phyloP scores from a whole-genome alignment of 345 rosid genomes.

The Trapa bicornis region DNA sequence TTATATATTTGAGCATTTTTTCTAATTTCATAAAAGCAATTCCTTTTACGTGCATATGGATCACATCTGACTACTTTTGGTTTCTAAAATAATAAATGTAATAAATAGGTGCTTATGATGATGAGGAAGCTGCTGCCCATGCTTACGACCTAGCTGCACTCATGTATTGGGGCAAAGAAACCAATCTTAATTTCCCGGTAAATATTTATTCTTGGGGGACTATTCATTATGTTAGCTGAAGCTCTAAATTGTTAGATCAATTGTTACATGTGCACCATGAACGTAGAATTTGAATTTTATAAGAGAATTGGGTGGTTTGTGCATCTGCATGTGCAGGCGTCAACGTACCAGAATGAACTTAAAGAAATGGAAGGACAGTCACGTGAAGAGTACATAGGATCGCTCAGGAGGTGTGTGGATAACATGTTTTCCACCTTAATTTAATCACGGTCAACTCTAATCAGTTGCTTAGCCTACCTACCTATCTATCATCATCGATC shows the following conservation, averaged over 20 bases:
- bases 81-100: not conserved
- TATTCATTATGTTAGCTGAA: too few species aligned
- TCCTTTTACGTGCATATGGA: too few species aligned
- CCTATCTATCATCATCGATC: too few species aligned
- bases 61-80: too few species aligned
- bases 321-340: constrained; percentile 21
- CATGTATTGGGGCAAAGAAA: constrained; percentile 84
- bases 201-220: not conserved
- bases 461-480: too few species aligned
- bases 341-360: constrained; percentile 43
- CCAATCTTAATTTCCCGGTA: constrained; percentile 88
- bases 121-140: constrained; percentile 85
- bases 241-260: too few species aligned
- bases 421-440: not conserved
- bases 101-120: constrained; percentile 73
- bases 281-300: too few species aligned
- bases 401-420: constrained; percentile 27
- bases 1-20: too few species aligned
- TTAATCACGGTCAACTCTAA: too few species aligned
- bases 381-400: constrained; percentile 81
- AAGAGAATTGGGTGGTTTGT: not conserved
- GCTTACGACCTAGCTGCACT: constrained; percentile 93
- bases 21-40: too few species aligned
- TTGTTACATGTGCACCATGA: too few species aligned
- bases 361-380: constrained; percentile 73